These are phyloP conservation scores for Blastocrithidia nonstop DNA, from an alignment of 208 protist species.

Conservation along the genomic window DNA sequence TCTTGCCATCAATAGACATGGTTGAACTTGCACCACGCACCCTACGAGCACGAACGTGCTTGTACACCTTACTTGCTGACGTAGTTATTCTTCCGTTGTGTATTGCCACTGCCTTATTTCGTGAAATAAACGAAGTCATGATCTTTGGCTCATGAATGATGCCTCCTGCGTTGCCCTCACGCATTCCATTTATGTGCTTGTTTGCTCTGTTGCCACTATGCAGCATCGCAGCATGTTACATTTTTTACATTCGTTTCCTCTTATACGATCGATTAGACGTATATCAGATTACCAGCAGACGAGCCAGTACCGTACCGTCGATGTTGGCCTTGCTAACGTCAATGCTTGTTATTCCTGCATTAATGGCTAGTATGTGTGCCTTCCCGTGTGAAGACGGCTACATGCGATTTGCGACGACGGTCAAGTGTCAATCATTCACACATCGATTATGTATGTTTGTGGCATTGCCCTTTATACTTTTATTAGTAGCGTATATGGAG, in stretches of 20 bases:
- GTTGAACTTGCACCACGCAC: not conserved
- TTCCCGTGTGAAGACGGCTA: not conserved
- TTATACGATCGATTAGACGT: not conserved
- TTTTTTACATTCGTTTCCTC: not conserved
- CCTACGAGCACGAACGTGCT: not conserved
- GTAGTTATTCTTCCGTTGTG: conserved; percentile 10
- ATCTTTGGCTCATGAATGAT: conserved; percentile 3
- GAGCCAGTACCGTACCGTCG: not conserved
- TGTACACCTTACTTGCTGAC: conserved; percentile 9
- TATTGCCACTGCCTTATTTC: conserved; percentile 6
- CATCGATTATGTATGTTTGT: conserved; percentile 3
- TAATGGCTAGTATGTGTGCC: not conserved
- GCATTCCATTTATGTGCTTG: no score
- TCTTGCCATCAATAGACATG: no score
- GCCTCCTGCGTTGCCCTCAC: not conserved
- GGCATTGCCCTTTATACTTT: not conserved
- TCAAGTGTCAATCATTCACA: not conserved
- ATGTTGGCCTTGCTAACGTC: not conserved
- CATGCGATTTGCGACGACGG: conserved; percentile 1
- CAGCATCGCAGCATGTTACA: no score
- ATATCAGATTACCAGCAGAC: not conserved
- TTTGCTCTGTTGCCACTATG: no score
- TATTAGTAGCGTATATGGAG: not conserved
- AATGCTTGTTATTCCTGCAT: not conserved
- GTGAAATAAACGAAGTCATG: conserved; percentile 1